Conservation (phyloP, 2,329 filamentous ascomycete genomes). For the Calonectria naviculata region DNA sequence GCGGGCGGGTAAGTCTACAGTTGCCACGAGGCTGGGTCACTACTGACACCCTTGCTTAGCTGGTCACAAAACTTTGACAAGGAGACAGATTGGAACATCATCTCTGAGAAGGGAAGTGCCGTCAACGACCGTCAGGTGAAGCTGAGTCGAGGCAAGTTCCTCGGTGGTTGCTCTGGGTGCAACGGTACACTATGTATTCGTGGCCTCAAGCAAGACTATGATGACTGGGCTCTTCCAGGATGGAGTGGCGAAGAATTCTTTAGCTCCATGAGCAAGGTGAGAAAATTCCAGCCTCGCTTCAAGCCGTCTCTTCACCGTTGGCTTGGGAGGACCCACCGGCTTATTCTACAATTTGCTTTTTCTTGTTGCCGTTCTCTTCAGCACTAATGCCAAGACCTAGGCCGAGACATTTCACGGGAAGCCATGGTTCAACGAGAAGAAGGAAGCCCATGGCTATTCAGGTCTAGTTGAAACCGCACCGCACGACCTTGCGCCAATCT, state of each 20-base stretch:
- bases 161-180: constrained; percentile 60
- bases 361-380: background rate
- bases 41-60: constrained; percentile 22
- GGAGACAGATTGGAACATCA: constrained; percentile 63
- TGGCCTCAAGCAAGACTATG: constrained; percentile 59
- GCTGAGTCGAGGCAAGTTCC: constrained; percentile 59
- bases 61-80: constrained; percentile 59
- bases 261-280: constrained; percentile 64
- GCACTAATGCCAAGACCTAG: constrained; percentile 36
- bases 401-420: constrained; percentile 69
- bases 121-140: constrained; percentile 57
- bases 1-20: constrained; percentile 54
- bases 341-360: background rate
- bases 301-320: background rate
- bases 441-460: constrained; percentile 58
- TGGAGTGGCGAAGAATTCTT: constrained; percentile 70
- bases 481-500: constrained; percentile 69
- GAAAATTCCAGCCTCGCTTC: background rate
- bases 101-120: constrained; percentile 51
- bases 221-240: constrained; percentile 66
- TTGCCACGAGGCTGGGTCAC: background rate
- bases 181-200: constrained; percentile 63
- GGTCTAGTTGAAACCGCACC: constrained; percentile 67
- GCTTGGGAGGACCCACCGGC: background rate
- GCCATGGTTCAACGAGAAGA: constrained; percentile 64